Evolutionary conservation across 805 yeast species (phyloP), one percentile per base, ranked within the genome.

Genomic region (Cyberlindnera americana): DNA sequence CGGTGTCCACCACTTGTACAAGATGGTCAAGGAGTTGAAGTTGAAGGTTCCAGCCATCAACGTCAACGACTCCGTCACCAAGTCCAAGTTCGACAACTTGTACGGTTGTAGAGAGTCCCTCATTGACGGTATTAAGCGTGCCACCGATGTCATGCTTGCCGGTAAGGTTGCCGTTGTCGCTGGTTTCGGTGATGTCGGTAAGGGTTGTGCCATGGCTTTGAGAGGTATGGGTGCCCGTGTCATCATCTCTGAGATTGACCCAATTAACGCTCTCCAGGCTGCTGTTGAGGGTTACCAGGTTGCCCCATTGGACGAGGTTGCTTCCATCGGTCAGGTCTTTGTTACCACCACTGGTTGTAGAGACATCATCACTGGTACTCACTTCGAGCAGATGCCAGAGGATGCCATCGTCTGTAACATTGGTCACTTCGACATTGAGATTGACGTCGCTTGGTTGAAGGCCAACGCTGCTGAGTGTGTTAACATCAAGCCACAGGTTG

Each of bases 311-410:
- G 93, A 86, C 47, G 95, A 88, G 63, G 98, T 88, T 70, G 89
- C 95, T 52, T 69, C 83, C 43, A 68, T 79, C 53, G 98, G 98
- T 69, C 98, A 93, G 78, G 85, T 91, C 71, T 93, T 91, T 57
- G 99, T 91, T 65, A 91, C 99, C 68, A 93, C 99, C 70, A 91
- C 99, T 54, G 99, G 99, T 66, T 89, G 97, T 78, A 88, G 98
- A 75, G 99, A 91, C 70, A 91, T 91, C 69, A 89, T 91, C 75
- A 83, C 84, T 54, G 85, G 86, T 63, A 75, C 73, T 59, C 95
- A 90, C 76, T 91, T 91, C 69, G 73, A 73, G 57, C 72, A 69
- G 59, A 93, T 91, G 99, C 97, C 97, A 72, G 95, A 91, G 73
- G 99, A 91, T 67, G 98, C 99, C 60, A 93, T 91, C 68, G 99